A percentile compares a stretch with the other conserved stretches of the same genome.
Conservation (phyloP, 805 yeast species). For the Candida adriatica region DNA sequence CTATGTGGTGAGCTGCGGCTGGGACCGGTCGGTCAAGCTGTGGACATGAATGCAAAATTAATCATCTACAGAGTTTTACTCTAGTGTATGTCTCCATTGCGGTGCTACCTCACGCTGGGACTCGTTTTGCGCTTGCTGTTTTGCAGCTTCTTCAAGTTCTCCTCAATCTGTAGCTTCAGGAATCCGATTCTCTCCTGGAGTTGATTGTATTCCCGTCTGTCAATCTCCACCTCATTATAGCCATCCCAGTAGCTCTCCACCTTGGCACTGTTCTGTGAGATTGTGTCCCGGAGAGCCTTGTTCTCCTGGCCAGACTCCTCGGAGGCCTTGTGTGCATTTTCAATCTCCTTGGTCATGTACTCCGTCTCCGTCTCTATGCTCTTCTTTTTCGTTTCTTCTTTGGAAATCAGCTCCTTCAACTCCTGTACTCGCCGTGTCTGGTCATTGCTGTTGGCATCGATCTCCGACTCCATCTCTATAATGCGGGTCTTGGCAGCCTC, state of each 20-base stretch:
- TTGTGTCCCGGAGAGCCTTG: constrained; percentile 10
- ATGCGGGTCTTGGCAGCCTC: constrained; percentile 23
- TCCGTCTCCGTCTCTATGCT: constrained; percentile 50
- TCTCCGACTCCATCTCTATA: constrained; percentile 22
- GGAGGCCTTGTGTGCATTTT: constrained; percentile 44
- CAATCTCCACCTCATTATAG: constrained; percentile 9
- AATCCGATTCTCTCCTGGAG: constrained; percentile 6
- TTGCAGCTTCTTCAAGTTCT: constrained; percentile 15
- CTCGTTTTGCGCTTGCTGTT: constrained; percentile 15
- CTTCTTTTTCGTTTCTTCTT: constrained; percentile 35
- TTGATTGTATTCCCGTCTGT: constrained; percentile 12
- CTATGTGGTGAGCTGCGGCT: constrained; percentile 26
- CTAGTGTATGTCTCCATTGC: no score
- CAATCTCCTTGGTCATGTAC: constrained; percentile 56
- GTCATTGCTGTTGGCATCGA: constrained; percentile 24
- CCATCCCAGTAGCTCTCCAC: constrained; percentile 16
- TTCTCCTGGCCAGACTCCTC: constrained; percentile 35
- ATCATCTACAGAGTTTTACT: no score
- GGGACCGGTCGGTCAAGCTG: constrained; percentile 24
- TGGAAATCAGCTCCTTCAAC: constrained; percentile 39
- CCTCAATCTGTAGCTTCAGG: constrained; percentile 16
- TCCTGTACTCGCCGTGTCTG: constrained; percentile 30
- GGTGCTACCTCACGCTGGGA: constrained; percentile 14
- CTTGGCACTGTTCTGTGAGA: constrained; percentile 8
- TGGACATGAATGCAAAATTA: no score